phyloP scores from a whole-genome alignment of 2,329 filamentous ascomycete species.

The Lojkania enalia region DNA sequence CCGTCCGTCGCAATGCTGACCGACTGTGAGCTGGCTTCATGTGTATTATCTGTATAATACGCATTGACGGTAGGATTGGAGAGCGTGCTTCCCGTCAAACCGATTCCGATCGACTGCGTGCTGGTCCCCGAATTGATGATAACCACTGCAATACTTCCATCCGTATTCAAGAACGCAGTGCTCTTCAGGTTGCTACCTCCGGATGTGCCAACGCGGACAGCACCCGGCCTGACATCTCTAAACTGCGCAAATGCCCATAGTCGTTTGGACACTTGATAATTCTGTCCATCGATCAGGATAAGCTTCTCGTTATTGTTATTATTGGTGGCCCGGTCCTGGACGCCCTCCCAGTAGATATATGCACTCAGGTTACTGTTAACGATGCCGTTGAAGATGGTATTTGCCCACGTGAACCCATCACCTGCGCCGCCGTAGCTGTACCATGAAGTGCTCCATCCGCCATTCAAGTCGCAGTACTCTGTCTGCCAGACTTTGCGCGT shows the following conservation, averaged over 20 bases:
- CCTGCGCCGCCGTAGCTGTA: constrained; percentile 51
- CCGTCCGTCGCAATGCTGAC: constrained; percentile 27
- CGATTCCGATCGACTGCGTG: constrained; percentile 22
- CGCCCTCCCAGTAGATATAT: constrained; percentile 61
- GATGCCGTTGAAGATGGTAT: constrained; percentile 56
- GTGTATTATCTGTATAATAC: constrained; percentile 32
- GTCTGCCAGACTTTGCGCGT: constrained; percentile 56
- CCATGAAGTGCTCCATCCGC: constrained; percentile 48
- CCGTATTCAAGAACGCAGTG: constrained; percentile 37
- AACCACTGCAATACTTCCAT: constrained; percentile 37
- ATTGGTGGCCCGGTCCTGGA: constrained; percentile 45
- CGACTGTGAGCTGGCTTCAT: constrained; percentile 22
- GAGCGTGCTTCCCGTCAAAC: constrained; percentile 8
- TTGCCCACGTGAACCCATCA: constrained; percentile 61
- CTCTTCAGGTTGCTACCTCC: constrained; percentile 37
- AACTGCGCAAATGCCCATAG: constrained; percentile 51
- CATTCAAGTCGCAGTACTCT: constrained; percentile 54
- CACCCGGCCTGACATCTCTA: constrained; percentile 46
- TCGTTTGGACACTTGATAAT: constrained; percentile 39
- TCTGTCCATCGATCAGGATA: constrained; percentile 41
- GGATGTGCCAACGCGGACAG: constrained; percentile 39
- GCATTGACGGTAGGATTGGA: constrained; percentile 19
- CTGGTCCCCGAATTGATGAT: constrained; percentile 30
- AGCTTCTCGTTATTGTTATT: constrained; percentile 41
- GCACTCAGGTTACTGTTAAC: constrained; percentile 54